phyloP scores from a whole-genome alignment of 2,329 filamentous ascomycete genomes.

The Rutstroemia sp. region DNA sequence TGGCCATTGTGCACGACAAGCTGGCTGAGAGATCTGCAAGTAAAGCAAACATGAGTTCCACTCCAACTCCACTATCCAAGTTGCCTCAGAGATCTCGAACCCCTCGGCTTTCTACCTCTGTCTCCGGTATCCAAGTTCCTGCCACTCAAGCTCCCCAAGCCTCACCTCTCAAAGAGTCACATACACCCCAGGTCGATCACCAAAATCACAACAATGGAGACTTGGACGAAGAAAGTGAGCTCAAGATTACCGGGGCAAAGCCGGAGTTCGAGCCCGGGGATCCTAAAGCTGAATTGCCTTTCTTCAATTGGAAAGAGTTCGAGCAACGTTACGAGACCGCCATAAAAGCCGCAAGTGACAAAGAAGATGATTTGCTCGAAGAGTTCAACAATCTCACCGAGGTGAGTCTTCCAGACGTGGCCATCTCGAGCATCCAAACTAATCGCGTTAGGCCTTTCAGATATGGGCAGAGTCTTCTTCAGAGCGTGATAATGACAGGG shows the following conservation, averaged over 20 bases:
- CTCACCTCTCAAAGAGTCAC: slow-evolving; percentile 4
- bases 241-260: background rate
- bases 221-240: background rate
- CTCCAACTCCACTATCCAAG: slow-evolving; percentile 3
- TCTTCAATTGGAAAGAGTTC: slow-evolving; percentile 71
- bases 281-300: background rate
- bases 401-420: slow-evolving; percentile 10
- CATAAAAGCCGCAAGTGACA: slow-evolving; percentile 52
- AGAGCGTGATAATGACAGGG: slow-evolving; percentile 66
- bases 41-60: background rate
- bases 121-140: slow-evolving; percentile 1
- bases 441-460: slow-evolving; percentile 59
- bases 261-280: background rate
- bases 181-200: background rate
- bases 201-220: background rate
- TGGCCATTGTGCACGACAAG: slow-evolving; percentile 12
- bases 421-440: background rate
- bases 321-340: slow-evolving; percentile 60
- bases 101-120: background rate
- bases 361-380: slow-evolving; percentile 58
- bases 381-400: slow-evolving; percentile 61
- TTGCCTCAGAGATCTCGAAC: slow-evolving; percentile 5
- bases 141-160: background rate
- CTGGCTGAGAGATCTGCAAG: slow-evolving; percentile 6
- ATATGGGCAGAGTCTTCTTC: slow-evolving; percentile 70